A percentile compares a stretch with the other conserved stretches of the same genome.
phyloP scores from a whole-genome alignment of 768 basidiomycete species.

The Agaricus sinodeliciosus region DNA sequence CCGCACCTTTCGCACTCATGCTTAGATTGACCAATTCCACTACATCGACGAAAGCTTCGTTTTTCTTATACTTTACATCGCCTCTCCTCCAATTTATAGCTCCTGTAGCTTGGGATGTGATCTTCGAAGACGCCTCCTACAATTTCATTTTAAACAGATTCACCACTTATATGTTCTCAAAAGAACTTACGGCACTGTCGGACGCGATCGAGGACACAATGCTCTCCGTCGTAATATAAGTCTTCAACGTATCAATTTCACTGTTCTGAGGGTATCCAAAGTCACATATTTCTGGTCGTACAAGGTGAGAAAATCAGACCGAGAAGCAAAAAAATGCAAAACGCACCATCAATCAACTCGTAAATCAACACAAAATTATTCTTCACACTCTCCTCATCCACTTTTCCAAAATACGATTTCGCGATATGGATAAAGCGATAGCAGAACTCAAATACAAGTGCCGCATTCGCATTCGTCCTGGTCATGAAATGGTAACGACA shows the following conservation, averaged over 20 bases:
- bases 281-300: constrained; percentile 77
- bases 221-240: constrained; percentile 97
- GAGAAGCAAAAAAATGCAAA: background rate
- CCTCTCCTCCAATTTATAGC: constrained; percentile 92
- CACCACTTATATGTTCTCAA: background rate
- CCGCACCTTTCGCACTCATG: constrained; percentile 92
- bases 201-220: constrained; percentile 81
- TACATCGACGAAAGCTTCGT: constrained; percentile 99
- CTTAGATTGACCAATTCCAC: constrained; percentile 94
- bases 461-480: constrained; percentile 95
- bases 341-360: constrained; percentile 88
- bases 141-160: constrained; percentile 1
- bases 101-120: constrained; percentile 95
- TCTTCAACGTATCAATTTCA: constrained; percentile 95
- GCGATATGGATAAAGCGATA: constrained; percentile 95
- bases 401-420: constrained; percentile 95
- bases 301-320: background rate
- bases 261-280: constrained; percentile 99
- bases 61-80: constrained; percentile 99
- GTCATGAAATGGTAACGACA: background rate
- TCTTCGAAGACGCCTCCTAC: constrained; percentile 95
- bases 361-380: constrained; percentile 99
- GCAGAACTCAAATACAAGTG: constrained; percentile 95
- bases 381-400: constrained; percentile 97
- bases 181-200: constrained; percentile 34